These are phyloP conservation scores for Loxodes magnus DNA, from an alignment of 73 alveolate species.

Conservation along the genomic window DNA sequence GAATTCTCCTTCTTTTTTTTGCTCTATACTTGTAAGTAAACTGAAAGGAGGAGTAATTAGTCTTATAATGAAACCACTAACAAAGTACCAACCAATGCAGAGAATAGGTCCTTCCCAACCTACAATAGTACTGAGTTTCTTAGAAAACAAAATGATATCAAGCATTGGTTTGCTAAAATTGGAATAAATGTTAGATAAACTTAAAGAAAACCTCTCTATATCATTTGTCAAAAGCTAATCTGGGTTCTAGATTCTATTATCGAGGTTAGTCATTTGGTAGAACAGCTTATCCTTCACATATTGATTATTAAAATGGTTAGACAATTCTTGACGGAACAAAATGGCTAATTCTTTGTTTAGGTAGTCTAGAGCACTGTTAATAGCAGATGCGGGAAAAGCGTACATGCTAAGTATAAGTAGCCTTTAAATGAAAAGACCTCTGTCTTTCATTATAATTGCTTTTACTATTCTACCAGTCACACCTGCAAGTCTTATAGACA, in stretches of 20 bases:
- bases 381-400: constrained; percentile 79
- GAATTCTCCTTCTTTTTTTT: constrained; percentile 79
- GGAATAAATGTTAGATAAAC: constrained; percentile 54
- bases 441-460: constrained; percentile 53
- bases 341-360: constrained; percentile 57
- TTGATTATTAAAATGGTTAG: constrained; percentile 48
- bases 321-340: constrained; percentile 63
- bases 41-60: constrained; percentile 82
- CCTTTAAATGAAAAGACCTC: constrained; percentile 24
- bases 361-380: constrained; percentile 64
- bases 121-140: constrained; percentile 73
- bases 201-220: constrained; percentile 75
- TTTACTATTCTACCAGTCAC: constrained; percentile 74
- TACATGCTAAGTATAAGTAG: constrained; percentile 44
- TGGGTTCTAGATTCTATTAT: constrained; percentile 66
- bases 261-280: constrained; percentile 67
- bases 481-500: constrained; percentile 71
- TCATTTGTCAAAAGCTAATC: constrained; percentile 80
- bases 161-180: constrained; percentile 76
- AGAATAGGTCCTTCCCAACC: constrained; percentile 82
- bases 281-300: constrained; percentile 68
- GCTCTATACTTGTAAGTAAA: constrained; percentile 61
- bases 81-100: constrained; percentile 67
- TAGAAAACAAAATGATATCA: constrained; percentile 72
- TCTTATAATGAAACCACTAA: constrained; percentile 60